Conservation (phyloP, 257 asterid species). For the Przewalskia tangutica region DNA sequence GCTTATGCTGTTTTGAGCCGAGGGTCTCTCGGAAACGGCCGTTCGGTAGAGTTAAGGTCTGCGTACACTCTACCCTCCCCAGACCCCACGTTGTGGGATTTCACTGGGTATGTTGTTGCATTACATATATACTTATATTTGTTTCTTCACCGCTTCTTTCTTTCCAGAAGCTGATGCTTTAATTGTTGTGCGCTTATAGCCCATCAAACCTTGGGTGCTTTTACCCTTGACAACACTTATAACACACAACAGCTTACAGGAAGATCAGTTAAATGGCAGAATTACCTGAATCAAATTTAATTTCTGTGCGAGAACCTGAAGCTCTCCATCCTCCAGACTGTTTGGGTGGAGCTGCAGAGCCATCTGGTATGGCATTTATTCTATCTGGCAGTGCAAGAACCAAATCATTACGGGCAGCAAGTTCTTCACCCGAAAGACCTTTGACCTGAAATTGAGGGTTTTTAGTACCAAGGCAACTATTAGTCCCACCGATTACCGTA, state of each 20-base stretch:
- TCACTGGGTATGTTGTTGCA: too few species aligned
- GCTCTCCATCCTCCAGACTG: constrained; percentile 86
- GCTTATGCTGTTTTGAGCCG: too few species aligned
- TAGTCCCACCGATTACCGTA: not conserved
- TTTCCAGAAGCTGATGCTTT: not conserved
- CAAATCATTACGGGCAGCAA: constrained; percentile 80
- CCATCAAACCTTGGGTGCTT: not conserved
- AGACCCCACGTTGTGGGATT: too few species aligned
- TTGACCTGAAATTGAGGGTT: constrained; percentile 44
- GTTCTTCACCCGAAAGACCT: constrained; percentile 84
- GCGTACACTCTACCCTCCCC: too few species aligned
- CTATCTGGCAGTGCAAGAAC: constrained; percentile 88
- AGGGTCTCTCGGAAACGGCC: too few species aligned
- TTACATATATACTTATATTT: not conserved
- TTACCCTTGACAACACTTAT: not conserved
- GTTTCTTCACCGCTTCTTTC: not conserved
- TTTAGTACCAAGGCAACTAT: constrained; percentile 1
- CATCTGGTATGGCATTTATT: constrained; percentile 94
- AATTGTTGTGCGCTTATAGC: not conserved
- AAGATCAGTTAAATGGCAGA: constrained; percentile 2
- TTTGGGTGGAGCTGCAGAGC: constrained; percentile 77
- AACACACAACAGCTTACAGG: not conserved
- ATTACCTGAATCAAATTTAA: constrained; percentile 88
- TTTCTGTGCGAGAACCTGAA: constrained; percentile 83
- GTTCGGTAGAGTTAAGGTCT: too few species aligned